phyloP scores from a whole-genome alignment of 148 eudicot genomes.

The Cornus florida region DNA sequence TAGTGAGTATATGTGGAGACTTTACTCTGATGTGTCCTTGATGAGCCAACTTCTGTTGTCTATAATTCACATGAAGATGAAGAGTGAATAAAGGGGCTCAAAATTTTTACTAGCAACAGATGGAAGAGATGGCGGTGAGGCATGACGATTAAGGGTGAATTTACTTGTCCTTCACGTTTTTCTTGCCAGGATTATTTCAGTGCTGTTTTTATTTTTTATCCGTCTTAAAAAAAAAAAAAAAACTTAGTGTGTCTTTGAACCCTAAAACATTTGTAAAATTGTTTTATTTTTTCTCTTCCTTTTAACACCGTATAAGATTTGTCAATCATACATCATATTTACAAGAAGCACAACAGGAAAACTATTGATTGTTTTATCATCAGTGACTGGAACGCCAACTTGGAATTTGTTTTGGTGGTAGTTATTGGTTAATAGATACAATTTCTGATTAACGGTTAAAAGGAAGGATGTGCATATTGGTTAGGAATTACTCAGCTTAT shows the following conservation, averaged over 20 bases:
- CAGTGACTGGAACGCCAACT: neutral
- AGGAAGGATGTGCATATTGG: neutral
- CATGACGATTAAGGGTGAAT: neutral
- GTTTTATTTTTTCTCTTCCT: too few species aligned
- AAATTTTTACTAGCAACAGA: neutral
- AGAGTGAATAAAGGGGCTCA: neutral
- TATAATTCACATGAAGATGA: neutral
- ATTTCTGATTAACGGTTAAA: neutral
- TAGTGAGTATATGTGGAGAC: neutral
- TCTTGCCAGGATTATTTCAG: neutral
- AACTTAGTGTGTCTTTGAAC: neutral
- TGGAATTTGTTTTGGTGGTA: neutral
- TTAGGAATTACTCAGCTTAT: neutral
- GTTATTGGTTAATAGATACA: too few species aligned
- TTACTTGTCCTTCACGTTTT: neutral
- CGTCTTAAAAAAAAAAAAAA: neutral
- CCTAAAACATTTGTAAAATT: neutral
- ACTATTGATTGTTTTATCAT: neutral
- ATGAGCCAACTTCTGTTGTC: neutral
- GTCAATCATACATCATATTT: neutral
- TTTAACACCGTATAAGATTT: neutral
- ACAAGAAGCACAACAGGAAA: too few species aligned
- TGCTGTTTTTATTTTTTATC: neutral
- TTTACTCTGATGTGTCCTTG: neutral
- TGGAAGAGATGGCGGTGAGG: neutral